phyloP scores from a whole-genome alignment of 1,139 yeast genomes.

The Hansenula sp. region DNA sequence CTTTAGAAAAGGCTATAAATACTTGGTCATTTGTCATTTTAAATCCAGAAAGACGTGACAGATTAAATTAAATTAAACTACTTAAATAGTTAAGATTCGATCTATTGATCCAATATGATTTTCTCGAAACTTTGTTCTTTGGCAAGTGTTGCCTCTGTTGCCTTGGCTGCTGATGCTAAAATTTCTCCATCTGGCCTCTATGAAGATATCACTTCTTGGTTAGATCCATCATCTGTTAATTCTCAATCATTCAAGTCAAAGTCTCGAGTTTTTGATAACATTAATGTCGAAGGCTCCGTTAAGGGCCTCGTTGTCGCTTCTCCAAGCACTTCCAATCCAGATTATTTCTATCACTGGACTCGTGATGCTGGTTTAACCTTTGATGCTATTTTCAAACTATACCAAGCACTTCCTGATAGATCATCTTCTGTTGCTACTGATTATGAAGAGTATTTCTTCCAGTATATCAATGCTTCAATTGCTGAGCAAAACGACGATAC shows the following conservation, averaged over 20 bases:
- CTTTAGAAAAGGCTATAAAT: no score
- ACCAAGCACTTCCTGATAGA: constrained; percentile 25
- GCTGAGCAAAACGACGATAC: constrained; percentile 49
- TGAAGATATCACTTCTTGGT: background rate
- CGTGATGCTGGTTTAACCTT: constrained; percentile 83
- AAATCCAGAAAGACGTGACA: no score
- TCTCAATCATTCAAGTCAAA: background rate
- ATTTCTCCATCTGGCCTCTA: background rate
- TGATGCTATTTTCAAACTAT: constrained; percentile 48
- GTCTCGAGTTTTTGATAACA: constrained; percentile 1
- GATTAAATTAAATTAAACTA: no score
- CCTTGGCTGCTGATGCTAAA: background rate
- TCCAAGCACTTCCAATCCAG: constrained; percentile 61
- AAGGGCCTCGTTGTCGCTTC: constrained; percentile 80
- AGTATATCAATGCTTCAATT: constrained; percentile 44
- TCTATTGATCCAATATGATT: background rate
- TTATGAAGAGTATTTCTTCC: constrained; percentile 44
- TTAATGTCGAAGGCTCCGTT: constrained; percentile 11
- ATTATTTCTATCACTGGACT: constrained; percentile 83
- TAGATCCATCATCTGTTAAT: background rate
- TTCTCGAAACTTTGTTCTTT: background rate
- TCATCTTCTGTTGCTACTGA: constrained; percentile 26
- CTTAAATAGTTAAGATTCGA: no score
- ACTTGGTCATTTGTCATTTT: no score
- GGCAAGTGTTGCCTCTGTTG: background rate